Base-by-base conservation (phyloP, 2,329 filamentous ascomycete species). In the Trichoderma sp. region DNA sequence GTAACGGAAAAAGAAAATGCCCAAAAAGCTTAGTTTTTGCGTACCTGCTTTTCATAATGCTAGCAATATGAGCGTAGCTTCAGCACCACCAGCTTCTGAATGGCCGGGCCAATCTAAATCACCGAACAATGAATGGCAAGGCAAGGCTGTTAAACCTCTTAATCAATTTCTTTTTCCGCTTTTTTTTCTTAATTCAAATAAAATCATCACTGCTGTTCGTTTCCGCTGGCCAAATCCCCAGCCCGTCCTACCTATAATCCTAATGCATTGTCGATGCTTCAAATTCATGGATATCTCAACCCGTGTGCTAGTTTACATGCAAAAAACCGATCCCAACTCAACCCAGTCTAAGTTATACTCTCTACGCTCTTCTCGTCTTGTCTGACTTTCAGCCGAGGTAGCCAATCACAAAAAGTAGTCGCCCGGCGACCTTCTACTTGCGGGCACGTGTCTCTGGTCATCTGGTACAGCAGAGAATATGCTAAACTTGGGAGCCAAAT, bases 381-480 rank as follows among this genome's bases (percentile, higher is more conserved):
- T 5, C 71, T 61, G n/a, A 29, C 55, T n/a, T 35, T 35, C 33
- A 33, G 11, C 68, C 70, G 33, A 35, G 11, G 33, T 75, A 74
- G 16, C 40, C 40, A n/a, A 73, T 80, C 72, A 91, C 76, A 92
- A 81, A 81, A 92, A 92, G 81, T 92, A 92, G 77, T 92, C 90
- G 65, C 87, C 88, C 19, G 89, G 88, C 33, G 89, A 88, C 72
- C 89, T 84, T 55, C 89, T 85, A 68, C 87, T 92, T 13, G 91
- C 89, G 2, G 93, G 93, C 10, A 95, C 91, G 68, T 93, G 92
- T 71, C 93, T 86, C 79, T 92, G 87, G 74, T 96, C 91, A 75
- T 96, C 93, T 0, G 93, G 92, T n/a, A 96, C 93, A 37, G 93
- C 93, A 35, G 89, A 91, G 83, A 96, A 96, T 76, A 96, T 96